phyloP scores from a whole-genome alignment of 1,284 basidiomycete genomes.

The Cryptococcus deneoformans region DNA sequence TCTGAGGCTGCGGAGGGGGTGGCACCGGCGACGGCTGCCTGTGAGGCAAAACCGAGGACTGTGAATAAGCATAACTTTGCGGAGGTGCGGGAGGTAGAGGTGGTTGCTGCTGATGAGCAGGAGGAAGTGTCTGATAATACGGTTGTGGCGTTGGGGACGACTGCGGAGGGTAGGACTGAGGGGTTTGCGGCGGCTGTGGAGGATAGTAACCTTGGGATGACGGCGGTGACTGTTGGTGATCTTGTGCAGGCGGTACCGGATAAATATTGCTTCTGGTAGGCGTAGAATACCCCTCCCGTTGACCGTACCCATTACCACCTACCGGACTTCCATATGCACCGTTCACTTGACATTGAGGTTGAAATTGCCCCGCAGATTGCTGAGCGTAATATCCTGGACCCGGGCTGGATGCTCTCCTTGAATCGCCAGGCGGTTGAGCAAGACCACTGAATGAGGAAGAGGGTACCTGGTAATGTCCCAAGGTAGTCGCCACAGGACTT shows the following conservation, averaged over 20 bases:
- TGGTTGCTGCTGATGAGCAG: conserved; percentile 15
- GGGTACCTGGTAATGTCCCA: conserved; percentile 23
- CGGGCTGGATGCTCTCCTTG: conserved; percentile 15
- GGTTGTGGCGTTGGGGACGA: not conserved
- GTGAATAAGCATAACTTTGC: conserved; percentile 7
- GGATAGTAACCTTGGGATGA: conserved; percentile 4
- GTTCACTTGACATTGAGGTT: not conserved
- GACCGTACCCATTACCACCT: not conserved
- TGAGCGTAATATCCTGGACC: conserved; percentile 9
- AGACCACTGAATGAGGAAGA: conserved; percentile 23
- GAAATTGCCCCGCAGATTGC: not conserved
- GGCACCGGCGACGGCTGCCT: conserved; percentile 18
- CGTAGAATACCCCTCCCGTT: not conserved
- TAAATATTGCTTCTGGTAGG: conserved; percentile 11
- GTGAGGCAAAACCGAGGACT: conserved; percentile 9
- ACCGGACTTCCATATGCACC: not conserved
- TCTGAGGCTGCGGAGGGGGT: conserved; percentile 1
- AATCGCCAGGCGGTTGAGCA: conserved; percentile 13
- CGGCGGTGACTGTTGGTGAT: conserved; percentile 8
- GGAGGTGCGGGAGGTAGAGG: conserved; percentile 11
- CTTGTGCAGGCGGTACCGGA: conserved; percentile 1
- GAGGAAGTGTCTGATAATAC: not conserved
- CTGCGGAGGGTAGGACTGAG: conserved; percentile 16
- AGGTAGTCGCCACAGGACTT: conserved; percentile 2
- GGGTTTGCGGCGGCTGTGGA: not conserved